These are phyloP conservation scores for Talaromyces sp. DNA, from an alignment of 2,329 filamentous ascomycete species.

Conservation along the genomic window DNA sequence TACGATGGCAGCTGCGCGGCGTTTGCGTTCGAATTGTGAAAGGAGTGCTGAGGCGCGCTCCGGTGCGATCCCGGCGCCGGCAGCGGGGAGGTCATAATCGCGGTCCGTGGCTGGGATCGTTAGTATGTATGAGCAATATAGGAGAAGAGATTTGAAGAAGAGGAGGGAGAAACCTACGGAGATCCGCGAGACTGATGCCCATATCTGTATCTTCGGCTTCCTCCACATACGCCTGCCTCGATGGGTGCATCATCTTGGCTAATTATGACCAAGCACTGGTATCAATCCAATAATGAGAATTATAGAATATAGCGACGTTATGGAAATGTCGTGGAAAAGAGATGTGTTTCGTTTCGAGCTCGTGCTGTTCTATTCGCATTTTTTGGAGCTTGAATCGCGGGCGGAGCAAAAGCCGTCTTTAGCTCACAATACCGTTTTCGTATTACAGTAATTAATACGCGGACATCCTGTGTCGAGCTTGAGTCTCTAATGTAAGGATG, in stretches of 20 bases:
- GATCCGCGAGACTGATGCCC: constrained; percentile 60
- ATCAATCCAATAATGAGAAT: not conserved
- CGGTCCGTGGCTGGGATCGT: constrained; percentile 61
- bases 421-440: constrained; percentile 5
- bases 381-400: constrained; percentile 7
- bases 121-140: constrained; percentile 4
- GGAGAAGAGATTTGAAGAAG: not conserved
- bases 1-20: constrained; percentile 79
- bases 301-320: not conserved
- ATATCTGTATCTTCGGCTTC: constrained; percentile 60
- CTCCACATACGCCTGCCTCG: constrained; percentile 91
- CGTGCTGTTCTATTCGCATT: not conserved
- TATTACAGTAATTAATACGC: constrained; percentile 1
- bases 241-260: constrained; percentile 68
- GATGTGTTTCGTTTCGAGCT: not conserved
- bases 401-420: not conserved
- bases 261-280: not conserved
- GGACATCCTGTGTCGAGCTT: not conserved
- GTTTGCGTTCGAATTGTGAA: constrained; percentile 86
- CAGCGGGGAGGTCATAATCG: constrained; percentile 75
- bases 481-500: not conserved
- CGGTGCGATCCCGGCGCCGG: constrained; percentile 63
- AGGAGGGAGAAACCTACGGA: constrained; percentile 53
- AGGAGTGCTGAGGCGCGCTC: constrained; percentile 83
- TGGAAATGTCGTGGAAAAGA: not conserved